Percentiles rank a stretch among this genome's conserved stretches.
Evolutionary conservation across 805 yeast species (phyloP).

Genomic region (Metschnikowia santaceciliae): DNA sequence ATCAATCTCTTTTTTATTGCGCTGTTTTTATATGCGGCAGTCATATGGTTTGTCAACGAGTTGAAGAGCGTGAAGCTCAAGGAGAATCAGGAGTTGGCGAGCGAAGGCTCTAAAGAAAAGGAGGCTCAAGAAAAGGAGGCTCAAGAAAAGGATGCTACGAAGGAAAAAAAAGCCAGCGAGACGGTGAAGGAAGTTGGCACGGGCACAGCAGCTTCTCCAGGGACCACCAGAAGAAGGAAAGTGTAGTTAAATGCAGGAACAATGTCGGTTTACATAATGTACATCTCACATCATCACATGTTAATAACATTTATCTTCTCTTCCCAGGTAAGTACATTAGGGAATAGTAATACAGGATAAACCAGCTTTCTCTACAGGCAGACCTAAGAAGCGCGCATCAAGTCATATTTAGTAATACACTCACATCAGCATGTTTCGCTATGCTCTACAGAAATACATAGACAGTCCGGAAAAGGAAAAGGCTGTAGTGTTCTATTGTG

Average conservation of each 20-base stretch:
- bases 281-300: no score
- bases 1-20: slow-evolving; percentile 55
- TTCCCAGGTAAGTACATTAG: no score
- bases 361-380: background rate
- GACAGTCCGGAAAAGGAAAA: slow-evolving; percentile 40
- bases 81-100: slow-evolving; percentile 38
- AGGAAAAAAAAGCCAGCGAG: background rate
- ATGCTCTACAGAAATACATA: slow-evolving; percentile 48
- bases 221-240: slow-evolving; percentile 14
- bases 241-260: slow-evolving; percentile 1
- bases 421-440: slow-evolving; percentile 41
- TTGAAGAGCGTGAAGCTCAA: slow-evolving; percentile 47
- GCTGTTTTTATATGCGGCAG: slow-evolving; percentile 64
- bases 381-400: background rate
- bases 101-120: slow-evolving; percentile 15
- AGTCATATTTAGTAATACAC: background rate
- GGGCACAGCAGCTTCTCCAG: background rate
- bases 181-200: background rate
- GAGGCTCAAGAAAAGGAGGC: background rate
- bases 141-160: background rate
- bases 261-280: no score
- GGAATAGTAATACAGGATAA: background rate
- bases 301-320: no score
- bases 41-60: slow-evolving; percentile 86
- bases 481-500: slow-evolving; percentile 45